phyloP scores from a whole-genome alignment of 2,329 filamentous ascomycete genomes.

The Coniochaeta hoffmannii region DNA sequence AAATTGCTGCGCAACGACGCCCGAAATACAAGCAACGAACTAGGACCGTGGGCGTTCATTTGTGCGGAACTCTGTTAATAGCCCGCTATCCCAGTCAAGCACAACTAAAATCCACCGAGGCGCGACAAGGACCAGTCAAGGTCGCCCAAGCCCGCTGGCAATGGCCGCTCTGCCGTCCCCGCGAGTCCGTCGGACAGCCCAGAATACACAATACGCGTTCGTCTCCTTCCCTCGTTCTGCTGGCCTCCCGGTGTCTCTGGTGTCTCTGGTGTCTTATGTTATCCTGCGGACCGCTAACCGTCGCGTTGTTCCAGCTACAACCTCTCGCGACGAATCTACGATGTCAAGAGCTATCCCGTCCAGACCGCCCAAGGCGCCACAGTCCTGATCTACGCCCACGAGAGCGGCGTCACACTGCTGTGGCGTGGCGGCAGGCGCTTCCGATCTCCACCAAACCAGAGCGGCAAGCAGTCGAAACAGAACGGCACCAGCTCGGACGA shows the following conservation, averaged over 20 bases:
- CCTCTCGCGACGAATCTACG: constrained; percentile 48
- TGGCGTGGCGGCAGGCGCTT: constrained; percentile 59
- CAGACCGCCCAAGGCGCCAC: constrained; percentile 56
- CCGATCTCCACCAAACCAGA: constrained; percentile 36
- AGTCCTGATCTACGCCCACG: constrained; percentile 56
- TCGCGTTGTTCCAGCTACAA: constrained; percentile 41
- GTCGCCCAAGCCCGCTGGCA: neutral
- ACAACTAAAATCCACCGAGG: too few species aligned
- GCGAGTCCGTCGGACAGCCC: constrained; percentile 37
- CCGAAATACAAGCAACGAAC: too few species aligned
- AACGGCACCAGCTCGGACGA: constrained; percentile 44
- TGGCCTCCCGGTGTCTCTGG: neutral
- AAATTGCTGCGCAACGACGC: too few species aligned
- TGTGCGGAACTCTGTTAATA: too few species aligned
- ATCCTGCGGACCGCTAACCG: too few species aligned
- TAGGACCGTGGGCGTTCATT: too few species aligned
- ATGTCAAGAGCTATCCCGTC: constrained; percentile 54
- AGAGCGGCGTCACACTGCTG: constrained; percentile 52
- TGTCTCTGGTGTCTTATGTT: neutral
- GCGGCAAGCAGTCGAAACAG: constrained; percentile 30
- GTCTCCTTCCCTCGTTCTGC: constrained; percentile 7
- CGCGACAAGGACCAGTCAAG: neutral
- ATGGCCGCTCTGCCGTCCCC: constrained; percentile 22
- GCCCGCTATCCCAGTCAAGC: too few species aligned
- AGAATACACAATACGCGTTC: constrained; percentile 42